Evolutionary conservation across 2,329 filamentous ascomycete genomes (phyloP).

Genomic region (Coniella lustricola): DNA sequence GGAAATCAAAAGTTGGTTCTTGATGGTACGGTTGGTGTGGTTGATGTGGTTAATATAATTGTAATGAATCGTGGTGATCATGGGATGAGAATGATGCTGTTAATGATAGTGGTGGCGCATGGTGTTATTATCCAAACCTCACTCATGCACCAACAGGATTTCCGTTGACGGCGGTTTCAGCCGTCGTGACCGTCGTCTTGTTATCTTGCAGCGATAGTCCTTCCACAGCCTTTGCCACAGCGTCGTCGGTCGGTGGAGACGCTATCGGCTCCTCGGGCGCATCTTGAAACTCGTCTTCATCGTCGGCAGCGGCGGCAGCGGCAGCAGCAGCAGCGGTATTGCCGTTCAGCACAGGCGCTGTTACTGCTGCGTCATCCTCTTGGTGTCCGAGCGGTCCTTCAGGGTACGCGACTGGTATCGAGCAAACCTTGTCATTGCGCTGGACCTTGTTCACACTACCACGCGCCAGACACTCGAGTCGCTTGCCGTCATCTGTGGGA

Average conservation of each 20-base stretch:
- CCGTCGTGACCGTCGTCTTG: slow-evolving; percentile 17
- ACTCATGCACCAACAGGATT: slow-evolving; percentile 8
- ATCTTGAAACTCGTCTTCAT: slow-evolving; percentile 2
- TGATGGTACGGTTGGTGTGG: too few relatives aligned
- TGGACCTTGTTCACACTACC: slow-evolving; percentile 40
- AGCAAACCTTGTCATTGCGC: slow-evolving; percentile 43
- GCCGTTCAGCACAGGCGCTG: slow-evolving; percentile 9
- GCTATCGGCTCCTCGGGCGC: slow-evolving; percentile 5
- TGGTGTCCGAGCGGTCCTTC: slow-evolving; percentile 7
- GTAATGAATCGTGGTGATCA: too few relatives aligned
- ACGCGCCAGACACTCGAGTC: slow-evolving; percentile 46
- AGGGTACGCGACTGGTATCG: slow-evolving; percentile 31
- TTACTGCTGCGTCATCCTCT: slow-evolving; percentile 6
- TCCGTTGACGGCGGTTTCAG: neutral
- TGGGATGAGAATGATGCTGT: too few relatives aligned
- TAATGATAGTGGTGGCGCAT: too few relatives aligned
- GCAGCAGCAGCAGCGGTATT: slow-evolving; percentile 4
- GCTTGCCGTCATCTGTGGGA: slow-evolving; percentile 36
- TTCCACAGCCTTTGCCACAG: slow-evolving; percentile 17
- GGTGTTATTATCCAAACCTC: too few relatives aligned
- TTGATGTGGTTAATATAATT: too few relatives aligned
- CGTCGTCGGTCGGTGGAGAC: too few relatives aligned
- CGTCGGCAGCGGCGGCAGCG: neutral
- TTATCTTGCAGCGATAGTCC: slow-evolving; percentile 18
- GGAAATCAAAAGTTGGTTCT: too few relatives aligned